phyloP scores from a whole-genome alignment of 345 rosid species.

The Citropsis articulata region DNA sequence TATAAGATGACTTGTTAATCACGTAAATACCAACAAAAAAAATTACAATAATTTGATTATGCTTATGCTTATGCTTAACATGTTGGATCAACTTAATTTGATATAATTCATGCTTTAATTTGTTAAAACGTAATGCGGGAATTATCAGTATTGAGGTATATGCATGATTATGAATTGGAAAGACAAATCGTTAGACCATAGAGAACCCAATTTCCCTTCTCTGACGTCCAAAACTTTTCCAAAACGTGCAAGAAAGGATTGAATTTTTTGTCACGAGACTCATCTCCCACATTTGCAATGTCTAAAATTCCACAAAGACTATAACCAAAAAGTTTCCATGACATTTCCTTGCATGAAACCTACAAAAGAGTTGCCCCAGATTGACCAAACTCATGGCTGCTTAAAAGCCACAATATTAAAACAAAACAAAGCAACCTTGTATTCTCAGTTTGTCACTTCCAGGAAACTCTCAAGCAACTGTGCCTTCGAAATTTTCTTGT shows the following conservation, averaged over 20 bases:
- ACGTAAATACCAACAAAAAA: not conserved
- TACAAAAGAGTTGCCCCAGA: not conserved
- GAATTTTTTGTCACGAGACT: not conserved
- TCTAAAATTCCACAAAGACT: not conserved
- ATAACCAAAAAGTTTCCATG: not conserved
- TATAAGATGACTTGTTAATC: not conserved
- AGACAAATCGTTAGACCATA: not conserved
- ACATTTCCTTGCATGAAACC: not conserved
- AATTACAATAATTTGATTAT: not conserved
- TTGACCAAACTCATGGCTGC: not conserved
- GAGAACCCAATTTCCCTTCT: not conserved
- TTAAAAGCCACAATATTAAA: too few relatives aligned
- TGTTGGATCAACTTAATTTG: too few relatives aligned
- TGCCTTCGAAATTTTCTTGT: not conserved
- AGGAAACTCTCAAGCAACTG: not conserved
- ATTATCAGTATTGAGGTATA: too few relatives aligned
- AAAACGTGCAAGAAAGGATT: constrained; percentile 3
- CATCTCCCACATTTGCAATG: not conserved
- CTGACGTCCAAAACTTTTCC: not conserved
- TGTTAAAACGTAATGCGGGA: too few relatives aligned
- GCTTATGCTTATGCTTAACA: too few relatives aligned
- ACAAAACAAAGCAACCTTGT: too few relatives aligned
- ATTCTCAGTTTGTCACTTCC: not conserved
- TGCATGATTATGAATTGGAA: too few relatives aligned
- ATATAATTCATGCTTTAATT: too few relatives aligned